Base-by-base conservation (phyloP, 768 basidiomycete genomes). In the Boletus vermiculosoides region DNA sequence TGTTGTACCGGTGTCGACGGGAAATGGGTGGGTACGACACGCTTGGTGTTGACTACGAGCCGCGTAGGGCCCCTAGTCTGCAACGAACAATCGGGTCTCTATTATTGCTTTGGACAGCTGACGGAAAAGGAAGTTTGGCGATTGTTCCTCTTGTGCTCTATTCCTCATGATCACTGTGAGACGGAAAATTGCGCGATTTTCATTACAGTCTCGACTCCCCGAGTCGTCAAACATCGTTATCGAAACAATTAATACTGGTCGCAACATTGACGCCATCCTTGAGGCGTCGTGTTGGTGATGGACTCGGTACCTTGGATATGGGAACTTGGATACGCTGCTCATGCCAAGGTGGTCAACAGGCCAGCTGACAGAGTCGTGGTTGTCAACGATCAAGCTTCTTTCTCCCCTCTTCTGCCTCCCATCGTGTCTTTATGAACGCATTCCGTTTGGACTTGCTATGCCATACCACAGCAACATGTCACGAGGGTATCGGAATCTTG, bases 271-370 rank as follows among this genome's bases (percentile, higher is more conserved):
- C 34, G 34, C 34, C 34, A 34, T 34, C 15, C 34, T 34, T 6
- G 13, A 2, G 55, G 49, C 40, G 48, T 45, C 22, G 37, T 48
- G 49, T 42, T 52, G 36, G 51, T 37, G 20, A 58, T 45, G 31
- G 7, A 5, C 52, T 60, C 49, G 58, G 54, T 33, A 52, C 49
- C 52, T 63, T 42, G 16, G n/a, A 50, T n/a, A 23, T 37, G 57
- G 57, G 18, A 50, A 59, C 33, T 3, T 39, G 49, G 30, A 33
- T 50, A 12, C 30, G 46, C 22, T 15, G 47, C 31, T 30, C 31
- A 9, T 33, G 36, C 33, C 33, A 13, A 31, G 40, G 15, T 22
- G 33, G 30, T 28, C 12, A 28, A 39, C 48, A 20, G 18, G 20
- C 40, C 40, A 16, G n/a, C 9, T 40, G 40, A 16, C 34, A 20